Evolutionary conservation across 1,284 basidiomycete genomes (phyloP).

Genomic region (Ceratobasidium sp.): DNA sequence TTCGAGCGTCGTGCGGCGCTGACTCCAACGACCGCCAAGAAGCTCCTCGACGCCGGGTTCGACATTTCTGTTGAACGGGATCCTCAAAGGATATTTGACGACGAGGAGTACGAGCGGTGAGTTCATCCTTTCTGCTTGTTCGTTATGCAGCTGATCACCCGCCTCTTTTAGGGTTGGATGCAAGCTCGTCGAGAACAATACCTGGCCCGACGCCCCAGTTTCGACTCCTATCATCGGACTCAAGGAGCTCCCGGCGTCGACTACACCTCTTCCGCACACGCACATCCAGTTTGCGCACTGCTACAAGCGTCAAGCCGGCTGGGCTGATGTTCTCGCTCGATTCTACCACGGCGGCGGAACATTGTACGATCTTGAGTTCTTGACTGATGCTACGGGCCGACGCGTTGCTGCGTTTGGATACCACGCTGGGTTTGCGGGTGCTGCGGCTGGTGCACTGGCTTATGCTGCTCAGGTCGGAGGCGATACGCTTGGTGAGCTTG

Average conservation of each 20-base stretch:
- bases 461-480: slow-evolving; percentile 73
- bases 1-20: slow-evolving; percentile 94
- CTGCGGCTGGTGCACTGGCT: slow-evolving; percentile 91
- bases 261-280: slow-evolving; percentile 84
- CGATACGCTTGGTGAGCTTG: slow-evolving; percentile 68
- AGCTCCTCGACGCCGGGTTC: slow-evolving; percentile 91
- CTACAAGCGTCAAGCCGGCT: slow-evolving; percentile 96
- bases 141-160: slow-evolving; percentile 18
- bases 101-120: slow-evolving; percentile 91
- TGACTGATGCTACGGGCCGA: slow-evolving; percentile 83
- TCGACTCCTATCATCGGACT: slow-evolving; percentile 90
- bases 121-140: slow-evolving; percentile 49
- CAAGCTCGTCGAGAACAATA: slow-evolving; percentile 86
- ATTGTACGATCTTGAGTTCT: slow-evolving; percentile 97
- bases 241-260: slow-evolving; percentile 90
- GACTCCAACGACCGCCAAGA: slow-evolving; percentile 91
- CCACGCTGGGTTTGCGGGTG: slow-evolving; percentile 97
- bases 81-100: slow-evolving; percentile 94
- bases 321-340: slow-evolving; percentile 86
- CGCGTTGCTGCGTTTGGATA: slow-evolving; percentile 99
- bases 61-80: slow-evolving; percentile 93
- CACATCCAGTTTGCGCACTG: slow-evolving; percentile 99
- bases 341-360: slow-evolving; percentile 89
- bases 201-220: slow-evolving; percentile 84
- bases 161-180: slow-evolving; percentile 76